These are phyloP conservation scores for Epichloe elymi DNA, from an alignment of 2,329 filamentous ascomycete genomes.

Conservation along the genomic window DNA sequence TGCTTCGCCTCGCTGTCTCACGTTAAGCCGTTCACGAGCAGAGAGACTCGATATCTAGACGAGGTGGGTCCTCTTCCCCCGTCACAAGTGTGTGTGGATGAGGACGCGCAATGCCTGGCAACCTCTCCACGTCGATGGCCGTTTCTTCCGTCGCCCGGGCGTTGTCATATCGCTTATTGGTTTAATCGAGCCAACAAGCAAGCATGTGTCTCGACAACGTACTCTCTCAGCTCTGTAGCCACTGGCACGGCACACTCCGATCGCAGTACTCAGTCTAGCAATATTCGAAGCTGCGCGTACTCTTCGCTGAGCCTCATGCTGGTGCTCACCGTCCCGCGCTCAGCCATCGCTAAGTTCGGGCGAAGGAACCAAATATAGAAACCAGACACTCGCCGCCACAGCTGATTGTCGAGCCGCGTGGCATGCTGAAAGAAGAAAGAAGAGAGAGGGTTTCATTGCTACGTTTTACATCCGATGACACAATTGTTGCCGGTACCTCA, in stretches of 20 bases:
- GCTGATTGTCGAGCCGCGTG: not conserved
- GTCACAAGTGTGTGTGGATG: not conserved
- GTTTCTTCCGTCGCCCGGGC: no score
- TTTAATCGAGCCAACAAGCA: no score
- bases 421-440: not conserved
- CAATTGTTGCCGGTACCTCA: not conserved
- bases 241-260: no score
- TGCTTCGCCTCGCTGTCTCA: not conserved
- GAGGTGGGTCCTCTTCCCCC: not conserved
- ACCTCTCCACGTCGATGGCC: no score
- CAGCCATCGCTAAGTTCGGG: conserved; percentile 5
- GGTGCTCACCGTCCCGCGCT: not conserved
- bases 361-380: conserved; percentile 3
- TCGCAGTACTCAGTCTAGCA: no score
- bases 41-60: no score
- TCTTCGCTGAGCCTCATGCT: not conserved
- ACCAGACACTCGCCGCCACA: not conserved
- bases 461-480: not conserved
- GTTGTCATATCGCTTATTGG: no score
- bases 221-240: no score
- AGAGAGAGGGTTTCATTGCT: not conserved
- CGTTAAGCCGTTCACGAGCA: not conserved
- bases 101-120: conserved; percentile 1
- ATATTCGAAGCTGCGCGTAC: no score
- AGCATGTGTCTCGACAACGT: no score